phyloP scores from a whole-genome alignment of 2,329 filamentous ascomycete species.

The Botryotinia globosa region DNA sequence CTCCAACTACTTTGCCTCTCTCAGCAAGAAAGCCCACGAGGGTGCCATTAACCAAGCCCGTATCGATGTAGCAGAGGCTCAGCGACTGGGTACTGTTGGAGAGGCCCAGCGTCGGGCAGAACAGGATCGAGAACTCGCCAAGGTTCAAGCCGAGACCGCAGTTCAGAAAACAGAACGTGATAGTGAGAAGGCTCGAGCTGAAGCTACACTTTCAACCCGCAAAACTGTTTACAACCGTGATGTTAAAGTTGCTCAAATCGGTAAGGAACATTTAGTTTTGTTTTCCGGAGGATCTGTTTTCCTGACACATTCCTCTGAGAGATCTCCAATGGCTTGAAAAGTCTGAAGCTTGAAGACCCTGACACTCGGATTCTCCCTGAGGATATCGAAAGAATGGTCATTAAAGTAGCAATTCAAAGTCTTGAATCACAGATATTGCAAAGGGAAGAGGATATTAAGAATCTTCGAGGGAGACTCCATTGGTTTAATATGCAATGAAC shows the following conservation, averaged over 20 bases:
- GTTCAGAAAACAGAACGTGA: slow-evolving; percentile 80
- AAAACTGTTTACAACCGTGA: slow-evolving; percentile 71
- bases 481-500: background rate
- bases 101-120: slow-evolving; percentile 76
- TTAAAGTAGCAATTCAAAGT: background rate
- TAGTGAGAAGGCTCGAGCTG: slow-evolving; percentile 74
- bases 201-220: slow-evolving; percentile 70
- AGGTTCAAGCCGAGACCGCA: slow-evolving; percentile 76
- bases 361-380: background rate
- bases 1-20: slow-evolving; percentile 78
- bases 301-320: background rate
- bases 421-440: background rate
- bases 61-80: slow-evolving; percentile 63
- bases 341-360: background rate
- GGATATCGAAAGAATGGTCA: background rate
- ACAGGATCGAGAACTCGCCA: slow-evolving; percentile 81
- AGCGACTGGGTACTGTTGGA: slow-evolving; percentile 66
- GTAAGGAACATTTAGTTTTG: background rate
- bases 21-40: slow-evolving; percentile 81
- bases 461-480: background rate
- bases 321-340: background rate
- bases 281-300: background rate
- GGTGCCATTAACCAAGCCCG: slow-evolving; percentile 77
- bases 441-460: background rate
- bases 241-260: slow-evolving; percentile 71